Evolutionary conservation across 208 protist genomes (phyloP).

Genomic region (Acanthamoeba polyphaga): DNA sequence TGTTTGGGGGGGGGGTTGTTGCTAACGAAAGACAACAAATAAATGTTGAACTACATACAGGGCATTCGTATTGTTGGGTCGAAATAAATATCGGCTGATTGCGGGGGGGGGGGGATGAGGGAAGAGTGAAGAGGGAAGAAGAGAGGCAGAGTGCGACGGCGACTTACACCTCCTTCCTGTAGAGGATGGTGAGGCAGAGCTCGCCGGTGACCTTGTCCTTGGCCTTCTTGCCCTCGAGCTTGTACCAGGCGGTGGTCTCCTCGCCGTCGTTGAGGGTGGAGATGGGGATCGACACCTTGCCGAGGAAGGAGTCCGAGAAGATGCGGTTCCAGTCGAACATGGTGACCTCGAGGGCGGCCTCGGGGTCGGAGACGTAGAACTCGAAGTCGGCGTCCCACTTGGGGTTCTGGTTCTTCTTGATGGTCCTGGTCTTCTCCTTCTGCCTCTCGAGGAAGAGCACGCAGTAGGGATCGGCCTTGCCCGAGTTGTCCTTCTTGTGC

Average conservation of each 20-base stretch:
- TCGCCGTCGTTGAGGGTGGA: constrained; percentile 46
- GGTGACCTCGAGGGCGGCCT: constrained; percentile 46
- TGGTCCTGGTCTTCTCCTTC: constrained; percentile 67
- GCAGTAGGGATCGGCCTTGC: constrained; percentile 70
- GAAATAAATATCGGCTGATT: constrained; percentile 21
- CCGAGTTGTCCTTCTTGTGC: constrained; percentile 52
- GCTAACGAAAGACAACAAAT: neutral
- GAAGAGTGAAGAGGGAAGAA: neutral
- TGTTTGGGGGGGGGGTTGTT: too few species aligned
- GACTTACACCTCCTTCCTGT: constrained; percentile 66
- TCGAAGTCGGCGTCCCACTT: constrained; percentile 70
- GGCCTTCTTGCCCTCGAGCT: constrained; percentile 65
- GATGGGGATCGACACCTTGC: constrained; percentile 57
- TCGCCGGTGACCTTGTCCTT: constrained; percentile 72
- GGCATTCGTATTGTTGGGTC: constrained; percentile 6
- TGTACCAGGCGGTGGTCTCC: constrained; percentile 59
- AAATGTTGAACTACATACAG: neutral
- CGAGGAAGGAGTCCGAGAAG: constrained; percentile 70
- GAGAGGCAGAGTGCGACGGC: neutral
- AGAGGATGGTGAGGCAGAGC: constrained; percentile 52
- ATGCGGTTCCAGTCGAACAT: constrained; percentile 69
- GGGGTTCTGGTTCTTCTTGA: constrained; percentile 70
- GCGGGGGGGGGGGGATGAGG: neutral
- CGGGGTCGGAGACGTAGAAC: constrained; percentile 71
- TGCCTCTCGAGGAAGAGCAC: constrained; percentile 67